phyloP scores from a whole-genome alignment of 768 basidiomycete species.

The Tricholoma saponaceum region DNA sequence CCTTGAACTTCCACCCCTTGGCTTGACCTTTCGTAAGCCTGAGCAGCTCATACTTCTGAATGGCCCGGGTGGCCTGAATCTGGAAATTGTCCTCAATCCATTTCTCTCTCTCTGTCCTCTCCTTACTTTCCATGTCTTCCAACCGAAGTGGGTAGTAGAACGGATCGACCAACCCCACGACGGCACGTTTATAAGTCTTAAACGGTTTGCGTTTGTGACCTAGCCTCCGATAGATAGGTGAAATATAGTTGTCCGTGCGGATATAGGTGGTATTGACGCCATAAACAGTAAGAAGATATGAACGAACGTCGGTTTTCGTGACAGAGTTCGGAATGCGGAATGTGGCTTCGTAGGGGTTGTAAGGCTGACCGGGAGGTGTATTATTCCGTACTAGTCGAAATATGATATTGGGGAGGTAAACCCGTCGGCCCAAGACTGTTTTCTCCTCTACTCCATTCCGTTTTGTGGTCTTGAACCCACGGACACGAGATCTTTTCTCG shows the following conservation, averaged over 20 bases:
- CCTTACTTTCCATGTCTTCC: slow-evolving; percentile 69
- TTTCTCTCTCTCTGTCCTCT: slow-evolving; percentile 50
- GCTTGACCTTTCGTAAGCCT: slow-evolving; percentile 34
- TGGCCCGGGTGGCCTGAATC: slow-evolving; percentile 32
- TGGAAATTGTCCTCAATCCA: slow-evolving; percentile 64
- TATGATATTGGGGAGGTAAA: slow-evolving; percentile 88
- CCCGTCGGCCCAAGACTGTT: slow-evolving; percentile 69
- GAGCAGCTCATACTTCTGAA: slow-evolving; percentile 35
- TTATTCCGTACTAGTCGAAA: slow-evolving; percentile 83
- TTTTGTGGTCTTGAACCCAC: slow-evolving; percentile 51
- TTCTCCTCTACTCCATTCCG: slow-evolving; percentile 34
- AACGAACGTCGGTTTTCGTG: slow-evolving; percentile 90
- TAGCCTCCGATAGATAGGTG: slow-evolving; percentile 38
- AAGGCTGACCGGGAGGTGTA: slow-evolving; percentile 69
- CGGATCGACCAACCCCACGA: slow-evolving; percentile 87
- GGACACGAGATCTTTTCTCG: slow-evolving; percentile 57
- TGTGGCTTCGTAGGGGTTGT: slow-evolving; percentile 94
- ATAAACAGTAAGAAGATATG: slow-evolving; percentile 81
- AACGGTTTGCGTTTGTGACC: slow-evolving; percentile 31
- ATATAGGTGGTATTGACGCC: slow-evolving; percentile 90
- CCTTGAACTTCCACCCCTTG: slow-evolving; percentile 39
- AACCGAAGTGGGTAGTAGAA: slow-evolving; percentile 87
- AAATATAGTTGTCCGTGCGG: slow-evolving; percentile 88
- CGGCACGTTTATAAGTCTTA: slow-evolving; percentile 83
- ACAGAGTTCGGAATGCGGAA: slow-evolving; percentile 87